Base-by-base conservation (phyloP, 257 asterid species). In the Asclepias syriaca region DNA sequence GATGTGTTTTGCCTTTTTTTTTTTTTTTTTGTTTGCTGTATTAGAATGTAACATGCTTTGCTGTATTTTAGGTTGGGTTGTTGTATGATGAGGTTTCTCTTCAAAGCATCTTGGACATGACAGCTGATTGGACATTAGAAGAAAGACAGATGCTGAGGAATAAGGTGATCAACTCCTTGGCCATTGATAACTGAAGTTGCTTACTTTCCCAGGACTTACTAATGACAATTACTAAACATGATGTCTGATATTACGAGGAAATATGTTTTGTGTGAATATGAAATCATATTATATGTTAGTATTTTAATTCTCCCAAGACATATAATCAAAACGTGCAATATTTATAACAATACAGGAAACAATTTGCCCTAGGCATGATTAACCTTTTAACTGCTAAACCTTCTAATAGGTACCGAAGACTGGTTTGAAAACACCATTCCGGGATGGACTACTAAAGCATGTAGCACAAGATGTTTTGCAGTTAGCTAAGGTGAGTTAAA, bases 401-500 rank as follows among this genome's bases (percentile, higher is more conserved):
- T 45, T 84, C 32, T 81, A 40, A 54, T 84, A 94, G 98, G 98
- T 95, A 45, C 90, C 97, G 40, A 75, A 75, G 60, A 81, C 76
- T 81, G 99, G 99, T 57, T 73, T 95, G 84, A 87, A 88, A 85
- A 95, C 97, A 5, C 99, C 98, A 51, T 95, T 95, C 78, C 98
- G 98, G 34, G 99, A 95, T 60, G 99, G 99, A 65, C 81, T 95
- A 86, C 87, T 95, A 74, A 92, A 89, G 92, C 98, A 95, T 76
- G 93, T 92, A 34, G 98, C 98, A 22, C 94, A 92, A 80, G 98
- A 95, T 55, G 92, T 95, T 16, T 78, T 95, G 81, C 80, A 92
- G 81, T 84, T 92, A 72, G 96, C 98, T 8, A 85, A 74, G 82
- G 85, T 85, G 73, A 71, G 70, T 45, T 19, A n/a, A 68, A 63